These are phyloP conservation scores for Phytophthora megakarya DNA, from an alignment of 352 stramenopile genomes.

Conservation along the genomic window DNA sequence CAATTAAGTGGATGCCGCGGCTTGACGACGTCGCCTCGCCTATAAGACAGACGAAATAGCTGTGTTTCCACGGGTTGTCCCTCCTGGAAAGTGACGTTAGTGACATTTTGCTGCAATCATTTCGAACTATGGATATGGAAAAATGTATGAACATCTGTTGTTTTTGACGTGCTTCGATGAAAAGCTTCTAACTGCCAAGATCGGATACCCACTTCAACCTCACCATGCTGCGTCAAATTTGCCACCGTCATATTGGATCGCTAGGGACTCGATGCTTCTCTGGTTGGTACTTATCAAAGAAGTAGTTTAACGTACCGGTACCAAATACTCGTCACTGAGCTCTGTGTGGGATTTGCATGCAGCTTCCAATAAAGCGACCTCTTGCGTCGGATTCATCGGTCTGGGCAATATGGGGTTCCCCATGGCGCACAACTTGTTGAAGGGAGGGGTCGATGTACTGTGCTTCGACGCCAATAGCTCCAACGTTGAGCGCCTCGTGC, in stretches of 20 bases:
- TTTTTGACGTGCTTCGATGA: no score
- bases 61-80: not conserved
- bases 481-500: conserved; percentile 36
- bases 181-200: no score
- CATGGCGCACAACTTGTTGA: conserved; percentile 90
- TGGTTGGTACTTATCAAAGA: conserved; percentile 15
- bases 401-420: conserved; percentile 93
- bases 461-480: conserved; percentile 62
- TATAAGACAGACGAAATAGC: not conserved
- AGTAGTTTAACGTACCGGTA: not conserved
- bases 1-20: not conserved
- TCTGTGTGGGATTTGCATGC: not conserved
- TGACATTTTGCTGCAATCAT: conserved; percentile 4
- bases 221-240: conserved; percentile 13
- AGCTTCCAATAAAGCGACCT: conserved; percentile 8
- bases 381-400: conserved; percentile 85
- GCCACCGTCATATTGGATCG: not conserved
- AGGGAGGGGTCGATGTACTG: conserved; percentile 58
- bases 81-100: conserved; percentile 5
- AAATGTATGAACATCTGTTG: not conserved
- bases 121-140: not conserved
- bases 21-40: conserved; percentile 19
- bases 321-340: not conserved
- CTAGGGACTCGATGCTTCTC: conserved; percentile 15
- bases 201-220: no score